phyloP scores from a whole-genome alignment of 257 asterid species.

The Cruciata laevipes region DNA sequence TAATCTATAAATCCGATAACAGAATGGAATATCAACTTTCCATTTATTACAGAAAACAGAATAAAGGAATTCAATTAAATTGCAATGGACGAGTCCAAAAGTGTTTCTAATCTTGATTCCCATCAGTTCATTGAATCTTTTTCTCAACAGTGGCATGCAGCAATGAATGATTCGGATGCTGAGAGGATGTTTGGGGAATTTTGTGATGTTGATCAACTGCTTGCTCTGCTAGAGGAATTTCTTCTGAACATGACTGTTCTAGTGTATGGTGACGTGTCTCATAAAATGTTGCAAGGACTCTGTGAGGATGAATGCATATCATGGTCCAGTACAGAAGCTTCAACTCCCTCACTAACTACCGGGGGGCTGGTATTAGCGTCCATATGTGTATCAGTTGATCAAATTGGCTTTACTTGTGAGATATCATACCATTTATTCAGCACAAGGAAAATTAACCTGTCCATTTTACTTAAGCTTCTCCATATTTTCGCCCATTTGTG shows the following conservation, averaged over 20 bases:
- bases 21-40: no score
- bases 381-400: conserved; percentile 57
- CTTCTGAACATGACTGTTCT: conserved; percentile 45
- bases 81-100: conserved; percentile 23
- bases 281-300: no score
- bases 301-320: conserved; percentile 30
- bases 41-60: no score
- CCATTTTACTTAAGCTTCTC: conserved; percentile 44
- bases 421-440: conserved; percentile 55
- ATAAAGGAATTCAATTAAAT: no score
- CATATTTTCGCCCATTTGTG: conserved; percentile 66
- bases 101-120: conserved; percentile 24
- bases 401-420: conserved; percentile 70
- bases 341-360: conserved; percentile 45
- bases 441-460: conserved; percentile 30
- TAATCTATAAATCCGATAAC: no score
- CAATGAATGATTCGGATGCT: conserved; percentile 37
- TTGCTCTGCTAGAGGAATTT: conserved; percentile 57
- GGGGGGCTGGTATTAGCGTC: conserved; percentile 65
- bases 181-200: conserved; percentile 44
- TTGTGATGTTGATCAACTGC: conserved; percentile 45
- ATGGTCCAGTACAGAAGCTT: conserved; percentile 44
- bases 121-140: conserved; percentile 36
- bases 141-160: conserved; percentile 37
- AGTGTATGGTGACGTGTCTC: no score